phyloP scores from a whole-genome alignment of 345 rosid genomes.

The Moricandia moricandioides region DNA sequence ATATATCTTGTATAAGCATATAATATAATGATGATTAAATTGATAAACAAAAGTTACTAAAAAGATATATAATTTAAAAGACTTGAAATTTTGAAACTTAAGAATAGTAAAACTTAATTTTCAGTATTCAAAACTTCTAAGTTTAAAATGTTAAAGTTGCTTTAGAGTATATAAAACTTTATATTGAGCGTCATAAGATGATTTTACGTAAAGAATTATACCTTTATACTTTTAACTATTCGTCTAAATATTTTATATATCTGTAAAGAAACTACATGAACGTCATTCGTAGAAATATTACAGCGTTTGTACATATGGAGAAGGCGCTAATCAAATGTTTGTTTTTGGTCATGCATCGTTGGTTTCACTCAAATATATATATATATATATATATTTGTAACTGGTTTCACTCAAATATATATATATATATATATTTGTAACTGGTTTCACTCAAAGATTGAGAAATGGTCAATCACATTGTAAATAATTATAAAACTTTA shows the following conservation, averaged over 20 bases:
- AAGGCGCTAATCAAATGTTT: conserved; percentile 12
- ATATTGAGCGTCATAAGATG: not conserved
- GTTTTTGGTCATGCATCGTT: conserved; percentile 1
- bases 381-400: too few relatives aligned
- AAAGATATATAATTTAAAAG: not conserved
- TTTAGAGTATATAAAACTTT: too few relatives aligned
- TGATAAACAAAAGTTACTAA: not conserved
- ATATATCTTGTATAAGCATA: not conserved
- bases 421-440: too few relatives aligned
- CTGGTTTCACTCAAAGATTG: not conserved
- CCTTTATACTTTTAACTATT: not conserved
- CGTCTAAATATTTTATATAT: not conserved
- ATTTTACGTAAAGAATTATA: not conserved
- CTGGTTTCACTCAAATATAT: not conserved
- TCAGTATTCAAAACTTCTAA: not conserved
- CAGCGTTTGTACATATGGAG: not conserved
- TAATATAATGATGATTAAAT: not conserved
- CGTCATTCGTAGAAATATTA: not conserved
- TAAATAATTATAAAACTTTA: too few relatives aligned
- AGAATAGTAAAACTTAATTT: not conserved
- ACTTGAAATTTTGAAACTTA: not conserved
- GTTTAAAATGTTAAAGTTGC: not conserved
- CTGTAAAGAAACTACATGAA: not conserved
- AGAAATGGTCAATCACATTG: too few relatives aligned
- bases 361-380: not conserved